A percentile compares a stretch with the other conserved stretches of the same genome.
Conservation (phyloP, 176 grass and related monocot genomes). For the Aegilops speltoides region DNA sequence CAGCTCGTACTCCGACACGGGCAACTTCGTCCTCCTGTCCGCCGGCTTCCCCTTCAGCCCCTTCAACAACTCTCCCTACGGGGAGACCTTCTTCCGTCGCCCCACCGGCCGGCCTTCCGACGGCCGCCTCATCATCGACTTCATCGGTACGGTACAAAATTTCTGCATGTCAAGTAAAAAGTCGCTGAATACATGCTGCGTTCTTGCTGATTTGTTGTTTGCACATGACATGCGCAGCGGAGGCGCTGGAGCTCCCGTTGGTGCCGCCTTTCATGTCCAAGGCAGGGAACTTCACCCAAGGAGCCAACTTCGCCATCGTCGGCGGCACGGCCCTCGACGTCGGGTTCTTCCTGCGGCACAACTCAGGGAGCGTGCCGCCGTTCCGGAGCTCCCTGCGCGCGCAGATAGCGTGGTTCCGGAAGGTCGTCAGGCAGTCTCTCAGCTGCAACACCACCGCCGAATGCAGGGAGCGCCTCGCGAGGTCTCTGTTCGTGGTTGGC, state of each 20-base stretch:
- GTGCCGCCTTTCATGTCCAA: constrained; percentile 43
- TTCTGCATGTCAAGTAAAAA: background rate
- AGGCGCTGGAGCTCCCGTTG: constrained; percentile 48
- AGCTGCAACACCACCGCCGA: background rate
- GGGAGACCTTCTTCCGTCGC: constrained; percentile 50
- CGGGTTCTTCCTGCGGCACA: constrained; percentile 44
- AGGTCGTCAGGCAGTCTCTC: background rate
- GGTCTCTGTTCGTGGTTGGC: constrained; percentile 57
- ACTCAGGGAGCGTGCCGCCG: constrained; percentile 42
- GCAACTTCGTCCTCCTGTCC: constrained; percentile 52
- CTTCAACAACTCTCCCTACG: constrained; percentile 59
- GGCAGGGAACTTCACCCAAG: constrained; percentile 13
- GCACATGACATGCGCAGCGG: constrained; percentile 23
- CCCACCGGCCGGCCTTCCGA: constrained; percentile 65
- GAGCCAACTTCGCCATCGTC: constrained; percentile 67
- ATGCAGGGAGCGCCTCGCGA: constrained; percentile 31
- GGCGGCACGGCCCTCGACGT: constrained; percentile 55
- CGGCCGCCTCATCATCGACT: constrained; percentile 73
- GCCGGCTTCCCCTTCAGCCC: constrained; percentile 30
- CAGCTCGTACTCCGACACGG: constrained; percentile 65
- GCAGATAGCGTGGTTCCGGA: constrained; percentile 56
- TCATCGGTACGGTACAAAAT: constrained; percentile 40
- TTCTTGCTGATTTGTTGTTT: background rate
- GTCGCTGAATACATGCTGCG: background rate
- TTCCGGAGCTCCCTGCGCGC: constrained; percentile 55